phyloP scores from a whole-genome alignment of 1,139 yeast species.

The Candida pseudoviswanathii region DNA sequence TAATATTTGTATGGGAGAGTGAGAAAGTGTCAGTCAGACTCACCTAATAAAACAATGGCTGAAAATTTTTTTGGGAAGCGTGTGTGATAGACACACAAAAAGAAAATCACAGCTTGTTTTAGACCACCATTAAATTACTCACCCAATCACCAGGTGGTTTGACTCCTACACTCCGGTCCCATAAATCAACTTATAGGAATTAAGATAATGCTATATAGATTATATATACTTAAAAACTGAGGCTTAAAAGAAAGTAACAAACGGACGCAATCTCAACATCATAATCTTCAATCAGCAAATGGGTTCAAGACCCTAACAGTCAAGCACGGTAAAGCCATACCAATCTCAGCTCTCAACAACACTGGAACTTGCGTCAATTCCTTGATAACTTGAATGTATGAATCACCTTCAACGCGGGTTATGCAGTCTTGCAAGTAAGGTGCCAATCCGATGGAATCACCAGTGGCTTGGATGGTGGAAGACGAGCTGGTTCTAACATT shows the following conservation, averaged over 20 bases:
- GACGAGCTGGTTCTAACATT: constrained; percentile 29
- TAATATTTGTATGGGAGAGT: too few species aligned
- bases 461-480: constrained; percentile 18
- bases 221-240: too few species aligned
- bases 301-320: constrained; percentile 95
- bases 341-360: constrained; percentile 85
- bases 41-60: not conserved
- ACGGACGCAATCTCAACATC: not conserved
- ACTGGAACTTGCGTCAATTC: constrained; percentile 83
- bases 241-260: not conserved
- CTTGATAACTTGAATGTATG: constrained; percentile 74
- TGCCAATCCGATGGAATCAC: constrained; percentile 35
- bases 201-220: too few species aligned
- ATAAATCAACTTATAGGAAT: too few species aligned
- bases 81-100: not conserved
- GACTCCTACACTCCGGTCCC: too few species aligned
- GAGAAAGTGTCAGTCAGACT: too few species aligned
- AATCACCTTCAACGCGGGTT: constrained; percentile 63
- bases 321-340: constrained; percentile 93
- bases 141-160: too few species aligned
- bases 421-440: constrained; percentile 58
- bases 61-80: not conserved
- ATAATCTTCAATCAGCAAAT: constrained; percentile 36
- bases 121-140: too few species aligned
- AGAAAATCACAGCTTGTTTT: not conserved